Evolutionary conservation across 208 protist species (phyloP), one percentile per base, ranked within the genome.

Genomic region (Trypanosoma scelopori): DNA sequence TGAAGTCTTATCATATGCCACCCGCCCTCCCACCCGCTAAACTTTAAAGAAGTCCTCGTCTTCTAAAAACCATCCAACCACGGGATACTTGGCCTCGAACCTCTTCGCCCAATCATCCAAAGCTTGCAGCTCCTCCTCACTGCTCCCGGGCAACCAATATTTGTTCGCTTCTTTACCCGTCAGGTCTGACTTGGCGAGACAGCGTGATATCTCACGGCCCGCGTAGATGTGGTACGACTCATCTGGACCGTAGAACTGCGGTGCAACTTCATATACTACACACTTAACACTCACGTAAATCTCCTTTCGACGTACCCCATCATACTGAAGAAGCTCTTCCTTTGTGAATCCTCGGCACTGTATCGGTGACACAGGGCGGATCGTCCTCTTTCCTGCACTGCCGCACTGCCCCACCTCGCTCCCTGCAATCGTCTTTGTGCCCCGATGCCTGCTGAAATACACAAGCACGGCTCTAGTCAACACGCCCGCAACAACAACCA

Each of bases 171-270:
- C 80, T 46, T 57, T 69, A n/a, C 71, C 87, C 13, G 71, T 79
- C 35, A 92, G 47, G 32, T 84, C 67, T 5, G 72, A 68, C 57
- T 83, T 88, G 22, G 85, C 90, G 30, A 95, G 66, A 9, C 71
- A 74, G 43, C 85, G 80, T 2, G 80, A 84, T 23, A 80, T 79
- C 56, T 95, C 90, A 5, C 78, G 74, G 22, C 90, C 90, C 11
- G 90, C 90, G 53, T 91, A 95, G 13, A 88, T 61, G 60, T 91
- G 78, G 63, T 95, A 95, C 55, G 78, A 66, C 63, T 81, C 76
- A 3, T 84, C 90, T 4, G 79, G 84, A 15, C 90, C 90, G 63
- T 95, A 95, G 42, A 92, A 84, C 56, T 93, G 87, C n/a, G 82
- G 82, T 0, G 84, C 76, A 43, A 93, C 90, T 67, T 91, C 84